These are phyloP conservation scores for Tolypocladium endophyticum DNA, from an alignment of 2,329 filamentous ascomycete genomes.

Conservation along the genomic window DNA sequence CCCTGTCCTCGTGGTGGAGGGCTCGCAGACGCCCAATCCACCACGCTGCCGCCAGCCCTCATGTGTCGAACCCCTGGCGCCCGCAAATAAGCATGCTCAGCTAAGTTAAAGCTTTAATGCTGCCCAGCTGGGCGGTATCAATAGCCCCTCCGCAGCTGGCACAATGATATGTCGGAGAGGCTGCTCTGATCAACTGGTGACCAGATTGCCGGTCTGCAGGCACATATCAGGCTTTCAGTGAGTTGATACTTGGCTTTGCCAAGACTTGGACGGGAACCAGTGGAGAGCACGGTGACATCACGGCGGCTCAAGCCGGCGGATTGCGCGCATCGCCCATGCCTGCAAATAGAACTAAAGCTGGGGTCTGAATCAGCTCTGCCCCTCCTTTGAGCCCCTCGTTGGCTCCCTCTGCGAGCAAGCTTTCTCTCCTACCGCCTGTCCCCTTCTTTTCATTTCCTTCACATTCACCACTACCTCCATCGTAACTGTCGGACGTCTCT, in stretches of 20 bases:
- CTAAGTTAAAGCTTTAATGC: neutral
- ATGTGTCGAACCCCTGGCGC: neutral
- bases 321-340: neutral
- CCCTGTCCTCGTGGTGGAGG: neutral
- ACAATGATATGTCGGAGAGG: neutral
- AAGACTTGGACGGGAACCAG: neutral
- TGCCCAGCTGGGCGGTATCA: neutral
- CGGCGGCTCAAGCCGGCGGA: neutral
- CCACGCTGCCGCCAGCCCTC: neutral
- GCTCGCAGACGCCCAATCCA: neutral
- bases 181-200: neutral
- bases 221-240: neutral
- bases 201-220: neutral
- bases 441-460: neutral
- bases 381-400: neutral
- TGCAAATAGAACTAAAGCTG: neutral
- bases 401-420: neutral
- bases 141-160: neutral
- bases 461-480: neutral
- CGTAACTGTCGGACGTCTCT: neutral
- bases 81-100: neutral
- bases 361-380: neutral
- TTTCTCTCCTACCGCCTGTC: neutral
- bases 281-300: neutral
- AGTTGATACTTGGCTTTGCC: neutral